Conservation (phyloP, 345 rosid genomes). For the Dimocarpus longan region DNA sequence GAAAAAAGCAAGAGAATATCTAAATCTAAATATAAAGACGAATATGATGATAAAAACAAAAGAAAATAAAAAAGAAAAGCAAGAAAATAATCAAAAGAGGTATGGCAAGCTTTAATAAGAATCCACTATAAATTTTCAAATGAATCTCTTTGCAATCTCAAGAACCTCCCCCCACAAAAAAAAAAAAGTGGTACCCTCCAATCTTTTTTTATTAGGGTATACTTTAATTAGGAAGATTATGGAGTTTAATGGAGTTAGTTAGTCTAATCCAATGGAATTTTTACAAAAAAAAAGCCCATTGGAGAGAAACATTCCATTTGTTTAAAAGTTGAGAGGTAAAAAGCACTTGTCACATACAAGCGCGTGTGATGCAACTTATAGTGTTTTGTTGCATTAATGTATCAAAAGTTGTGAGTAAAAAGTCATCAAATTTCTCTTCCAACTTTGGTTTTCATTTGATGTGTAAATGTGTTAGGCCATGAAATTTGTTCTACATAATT, state of each 20-base stretch:
- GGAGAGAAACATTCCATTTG: slow-evolving; percentile 18
- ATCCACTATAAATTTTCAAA: slow-evolving; percentile 30
- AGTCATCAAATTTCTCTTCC: no score
- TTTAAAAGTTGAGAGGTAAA: not conserved
- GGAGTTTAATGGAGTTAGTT: slow-evolving; percentile 6
- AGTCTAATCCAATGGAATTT: slow-evolving; percentile 27
- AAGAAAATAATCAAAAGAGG: slow-evolving; percentile 14
- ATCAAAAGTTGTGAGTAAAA: no score
- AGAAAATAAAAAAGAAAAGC: slow-evolving; percentile 10
- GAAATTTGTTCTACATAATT: no score
- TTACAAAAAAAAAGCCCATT: not conserved
- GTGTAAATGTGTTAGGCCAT: no score
- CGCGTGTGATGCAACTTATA: no score
- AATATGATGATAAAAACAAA: not conserved
- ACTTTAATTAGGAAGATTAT: slow-evolving; percentile 12
- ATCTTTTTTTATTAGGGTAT: slow-evolving; percentile 14
- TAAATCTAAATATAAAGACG: slow-evolving; percentile 8
- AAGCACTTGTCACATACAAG: not conserved
- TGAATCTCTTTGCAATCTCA: not conserved
- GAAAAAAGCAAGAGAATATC: slow-evolving; percentile 42
- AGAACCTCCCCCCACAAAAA: no score
- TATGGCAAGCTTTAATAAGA: slow-evolving; percentile 9
- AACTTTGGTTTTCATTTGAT: no score
- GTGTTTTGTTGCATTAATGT: no score
- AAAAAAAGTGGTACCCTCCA: slow-evolving; percentile 6